Percentiles rank a stretch among this genome's conserved stretches.
phyloP scores from a whole-genome alignment of 2,329 filamentous ascomycete genomes.

The Xylaria arbuscula region DNA sequence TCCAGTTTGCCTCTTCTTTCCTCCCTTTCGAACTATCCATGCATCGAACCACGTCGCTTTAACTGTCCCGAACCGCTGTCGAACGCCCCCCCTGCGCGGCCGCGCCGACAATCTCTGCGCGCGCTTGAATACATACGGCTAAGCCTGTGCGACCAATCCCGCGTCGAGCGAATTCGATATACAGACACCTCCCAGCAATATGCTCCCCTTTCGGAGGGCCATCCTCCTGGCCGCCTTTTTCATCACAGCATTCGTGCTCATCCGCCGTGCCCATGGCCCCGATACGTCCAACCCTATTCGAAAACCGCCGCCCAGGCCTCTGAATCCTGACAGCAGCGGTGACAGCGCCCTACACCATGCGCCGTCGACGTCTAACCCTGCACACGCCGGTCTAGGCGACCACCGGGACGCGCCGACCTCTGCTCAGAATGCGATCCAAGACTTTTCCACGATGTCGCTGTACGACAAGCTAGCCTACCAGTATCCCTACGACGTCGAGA shows the following conservation, averaged over 20 bases:
- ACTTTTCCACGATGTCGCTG: slow-evolving; percentile 77
- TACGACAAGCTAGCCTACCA: slow-evolving; percentile 88
- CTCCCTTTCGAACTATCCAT: slow-evolving; percentile 14
- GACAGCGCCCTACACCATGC: slow-evolving; percentile 35
- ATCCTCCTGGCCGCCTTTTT: slow-evolving; percentile 50
- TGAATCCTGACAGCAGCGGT: slow-evolving; percentile 34
- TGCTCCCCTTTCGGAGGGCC: slow-evolving; percentile 52
- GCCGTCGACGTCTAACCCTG: slow-evolving; percentile 40
- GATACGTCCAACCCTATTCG: slow-evolving; percentile 44
- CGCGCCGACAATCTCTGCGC: slow-evolving; percentile 10
- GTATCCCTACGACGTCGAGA: slow-evolving; percentile 89
- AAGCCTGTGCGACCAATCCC: slow-evolving; percentile 17
- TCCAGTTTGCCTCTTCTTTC: not conserved
- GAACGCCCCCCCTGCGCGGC: slow-evolving; percentile 22
- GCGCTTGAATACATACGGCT: not conserved
- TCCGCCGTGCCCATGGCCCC: slow-evolving; percentile 49
- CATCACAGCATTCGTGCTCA: slow-evolving; percentile 50
- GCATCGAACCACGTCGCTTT: slow-evolving; percentile 21
- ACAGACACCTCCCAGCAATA: slow-evolving; percentile 39
- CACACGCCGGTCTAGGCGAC: slow-evolving; percentile 22
- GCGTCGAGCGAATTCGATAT: not conserved
- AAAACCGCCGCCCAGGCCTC: slow-evolving; percentile 46
- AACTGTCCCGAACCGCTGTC: slow-evolving; percentile 8
- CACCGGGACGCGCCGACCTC: slow-evolving; percentile 51
- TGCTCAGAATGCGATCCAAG: slow-evolving; percentile 72